Conservation (phyloP, 768 basidiomycete genomes). For the Suillus bovinus region DNA sequence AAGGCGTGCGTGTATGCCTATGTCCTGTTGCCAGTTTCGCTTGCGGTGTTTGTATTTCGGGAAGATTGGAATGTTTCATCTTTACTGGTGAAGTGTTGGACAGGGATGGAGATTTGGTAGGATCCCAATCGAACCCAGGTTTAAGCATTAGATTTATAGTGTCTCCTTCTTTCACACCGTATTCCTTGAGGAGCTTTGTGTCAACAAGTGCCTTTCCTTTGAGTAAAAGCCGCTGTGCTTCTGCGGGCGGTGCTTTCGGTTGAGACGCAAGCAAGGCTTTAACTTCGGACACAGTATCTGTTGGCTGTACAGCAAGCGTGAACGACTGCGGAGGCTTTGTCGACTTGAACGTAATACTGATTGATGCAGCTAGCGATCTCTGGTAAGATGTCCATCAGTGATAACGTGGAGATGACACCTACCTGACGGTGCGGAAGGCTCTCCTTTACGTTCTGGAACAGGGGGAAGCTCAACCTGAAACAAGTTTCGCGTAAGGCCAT, state of each 20-base stretch:
- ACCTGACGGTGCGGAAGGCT: conserved; percentile 34
- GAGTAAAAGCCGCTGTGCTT: conserved; percentile 82
- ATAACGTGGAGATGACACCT: conserved; percentile 11
- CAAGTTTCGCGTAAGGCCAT: conserved; percentile 6
- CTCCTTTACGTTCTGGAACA: conserved; percentile 53
- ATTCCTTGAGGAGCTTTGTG: conserved; percentile 87
- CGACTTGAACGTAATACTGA: conserved; percentile 87
- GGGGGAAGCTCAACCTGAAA: conserved; percentile 59
- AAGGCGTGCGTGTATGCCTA: conserved; percentile 68
- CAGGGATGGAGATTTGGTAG: conserved; percentile 35
- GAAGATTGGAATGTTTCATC: conserved; percentile 24
- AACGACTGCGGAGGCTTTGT: conserved; percentile 82
- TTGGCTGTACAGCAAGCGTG: conserved; percentile 68
- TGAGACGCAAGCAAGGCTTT: conserved; percentile 74
- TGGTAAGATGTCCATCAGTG: conserved; percentile 15
- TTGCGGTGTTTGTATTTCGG: conserved; percentile 24
- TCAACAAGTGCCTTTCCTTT: conserved; percentile 96
- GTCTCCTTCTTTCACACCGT: conserved; percentile 77
- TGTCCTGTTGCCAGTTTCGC: conserved; percentile 32
- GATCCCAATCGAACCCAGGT: conserved; percentile 68
- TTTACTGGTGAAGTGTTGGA: conserved; percentile 21
- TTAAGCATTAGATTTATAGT: conserved; percentile 88
- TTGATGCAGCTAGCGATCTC: conserved; percentile 19
- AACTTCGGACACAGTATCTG: conserved; percentile 81
- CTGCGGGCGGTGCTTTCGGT: conserved; percentile 71